Base-by-base conservation (phyloP, 805 yeast genomes). In the Ogataea trehaloabstinens region DNA sequence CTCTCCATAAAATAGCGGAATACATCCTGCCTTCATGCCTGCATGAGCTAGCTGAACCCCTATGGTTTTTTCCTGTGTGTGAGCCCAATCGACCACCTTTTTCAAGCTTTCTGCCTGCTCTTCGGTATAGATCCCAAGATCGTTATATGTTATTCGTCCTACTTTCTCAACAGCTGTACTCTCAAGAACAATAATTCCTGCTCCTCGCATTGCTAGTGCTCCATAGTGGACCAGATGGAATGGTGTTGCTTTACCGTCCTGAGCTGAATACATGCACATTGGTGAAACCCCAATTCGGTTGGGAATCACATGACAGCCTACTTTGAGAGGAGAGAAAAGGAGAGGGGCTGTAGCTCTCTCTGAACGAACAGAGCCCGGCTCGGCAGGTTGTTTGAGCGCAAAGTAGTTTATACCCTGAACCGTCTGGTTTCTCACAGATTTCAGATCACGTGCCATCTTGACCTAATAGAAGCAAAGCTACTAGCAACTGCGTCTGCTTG, bases 271-370 rank as follows among this genome's bases (percentile, higher is more conserved):
- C 34, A 64, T 70, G 51, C 80, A 72, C 79, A 76, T 73, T 32
- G 80, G 80, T 1, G 81, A 67, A 16, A 77, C 76, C 35, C 78
- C 78, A 20, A 76, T 53, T 43, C 84, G 61, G 53, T 79, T 79
- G 11, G 64, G 68, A 16, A 78, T 53, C 2, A 59, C 54, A 35
- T 69, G 32, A n/a, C 55, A 59, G 19, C 67, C 61, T 38, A 75
- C 63, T 13, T 55, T 61, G 32, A 75, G 47, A 1, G 79, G 78
- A 25, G 58, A 53, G 53, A 76, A 76, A 8, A 70, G 49, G 32
- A 42, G 49, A 2, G 80, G 78, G 29, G 41, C 48, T 37, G 39
- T 44, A 25, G n/a, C 41, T 33, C 32, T 48, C 39, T 11, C 48
- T 43, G 38, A 34, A 43, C 40, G 51, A 4, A 55, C 57, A 2